These are phyloP conservation scores for Conoideocrella luteorostrata DNA, from an alignment of 2,329 filamentous ascomycete genomes.

Conservation along the genomic window DNA sequence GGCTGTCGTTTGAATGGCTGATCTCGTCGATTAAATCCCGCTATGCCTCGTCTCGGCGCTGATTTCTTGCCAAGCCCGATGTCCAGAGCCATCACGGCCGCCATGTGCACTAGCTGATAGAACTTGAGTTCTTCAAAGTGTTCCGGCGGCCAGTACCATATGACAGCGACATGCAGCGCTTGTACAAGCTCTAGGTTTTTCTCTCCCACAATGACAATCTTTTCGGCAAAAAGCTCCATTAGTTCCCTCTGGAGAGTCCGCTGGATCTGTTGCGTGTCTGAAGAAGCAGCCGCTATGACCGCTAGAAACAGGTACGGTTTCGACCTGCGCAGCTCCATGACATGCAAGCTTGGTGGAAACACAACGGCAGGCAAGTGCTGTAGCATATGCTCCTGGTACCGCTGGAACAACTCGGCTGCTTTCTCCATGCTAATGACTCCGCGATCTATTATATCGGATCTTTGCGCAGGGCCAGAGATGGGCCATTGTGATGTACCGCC, in stretches of 20 bases:
- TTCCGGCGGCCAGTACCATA: slow-evolving; percentile 82
- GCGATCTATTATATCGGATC: slow-evolving; percentile 48
- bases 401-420: slow-evolving; percentile 48
- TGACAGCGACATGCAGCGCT: slow-evolving; percentile 64
- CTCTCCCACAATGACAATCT: slow-evolving; percentile 66
- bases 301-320: slow-evolving; percentile 66
- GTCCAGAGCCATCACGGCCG: slow-evolving; percentile 76
- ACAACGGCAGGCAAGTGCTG: slow-evolving; percentile 57
- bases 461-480: background rate
- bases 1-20: slow-evolving; percentile 33
- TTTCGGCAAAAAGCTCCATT: slow-evolving; percentile 67
- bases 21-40: slow-evolving; percentile 29
- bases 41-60: slow-evolving; percentile 15
- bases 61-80: slow-evolving; percentile 59
- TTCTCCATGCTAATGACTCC: slow-evolving; percentile 51
- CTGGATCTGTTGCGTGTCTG: slow-evolving; percentile 51
- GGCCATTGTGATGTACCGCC: background rate
- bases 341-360: slow-evolving; percentile 48
- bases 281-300: slow-evolving; percentile 59
- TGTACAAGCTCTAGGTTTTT: slow-evolving; percentile 82
- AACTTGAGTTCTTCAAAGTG: slow-evolving; percentile 83
- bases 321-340: slow-evolving; percentile 47
- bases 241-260: slow-evolving; percentile 59
- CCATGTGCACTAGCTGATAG: slow-evolving; percentile 78
- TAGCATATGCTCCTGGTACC: slow-evolving; percentile 55